Evolutionary conservation across 345 rosid species (phyloP), one percentile per base, ranked within the genome.

Genomic region (Trapa bicornis): DNA sequence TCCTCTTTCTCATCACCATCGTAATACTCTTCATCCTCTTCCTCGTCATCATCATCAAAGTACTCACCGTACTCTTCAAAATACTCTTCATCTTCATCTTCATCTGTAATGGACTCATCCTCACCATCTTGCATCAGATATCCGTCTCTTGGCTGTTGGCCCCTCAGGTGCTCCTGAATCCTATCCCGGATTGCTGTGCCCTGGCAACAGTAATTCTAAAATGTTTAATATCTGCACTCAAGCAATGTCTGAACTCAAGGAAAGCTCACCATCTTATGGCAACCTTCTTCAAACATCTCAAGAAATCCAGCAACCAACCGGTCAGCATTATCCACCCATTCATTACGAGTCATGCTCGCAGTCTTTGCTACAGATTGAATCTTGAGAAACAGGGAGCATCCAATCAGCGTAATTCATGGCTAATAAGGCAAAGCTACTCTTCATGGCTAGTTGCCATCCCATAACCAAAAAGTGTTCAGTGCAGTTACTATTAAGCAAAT

Each of bases 251-350:
- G 48, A 7, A 2, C 13, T 8, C 7, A 41, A 41, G 43, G 4
- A 41, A 41, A 45, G 11, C 89, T 83, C 58, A 91, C 99, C 99
- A 94, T 87, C 79, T 94, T 94, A 76, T 94, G 99, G 75, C 91
- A 94, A 69, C 99, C 87, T 86, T 94, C 99, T 80, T 94, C 99
- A 38, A 94, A 94, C 88, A 91, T 89, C 80, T 91, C 99, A 12
- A 94, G 89, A 73, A 94, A 94, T 73, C 99, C 99, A 38, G 95
- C 92, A 17, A 93, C 98, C 92, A 83, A 89, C 5, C 98, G 87
- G 75, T 93, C 97, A 64, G 98, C 98, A 75, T 93, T 93, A 79
- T 87, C 97, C 48, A 94, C 96, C 99, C 99, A 94, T 78, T 88
- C 96, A 65, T 91, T 82, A 54, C 89, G 90, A 52, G 81, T 85